Evolutionary conservation across 164 flowering plant species (phyloP), one percentile per base, ranked within the genome.

Genomic region (Annona squamosa): DNA sequence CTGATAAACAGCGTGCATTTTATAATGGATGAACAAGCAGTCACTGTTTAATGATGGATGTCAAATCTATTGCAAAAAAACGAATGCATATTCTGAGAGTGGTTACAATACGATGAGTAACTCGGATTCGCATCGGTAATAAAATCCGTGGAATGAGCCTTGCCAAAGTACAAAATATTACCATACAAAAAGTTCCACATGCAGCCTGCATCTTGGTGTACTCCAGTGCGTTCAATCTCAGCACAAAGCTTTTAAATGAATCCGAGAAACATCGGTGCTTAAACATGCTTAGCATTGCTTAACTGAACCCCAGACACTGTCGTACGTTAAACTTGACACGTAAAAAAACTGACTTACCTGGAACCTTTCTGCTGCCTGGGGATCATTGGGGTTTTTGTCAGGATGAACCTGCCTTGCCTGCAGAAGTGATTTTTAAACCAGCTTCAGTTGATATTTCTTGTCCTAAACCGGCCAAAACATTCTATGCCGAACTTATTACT

Each of bases 371-470:
- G 99, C 94, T 46, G 99, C 97, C 17, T 77, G 88, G 71, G 97
- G 99, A 71, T 92, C 98, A 77, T 88, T 77, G 26, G 87, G 94
- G 79, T 91, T 95, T 80, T 91, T 92, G 79, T 95, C 98, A 2
- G 98, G 99, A 83, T 95, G 99, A 74, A 90, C 95, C 79, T 90
- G 90, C 78, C 86, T 88, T 69, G 99, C 99, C 98, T 92, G 87
- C 9, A 79, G 65, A 71, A 80, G 65, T 12, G 72, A 26, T 52
- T 41, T 77, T 17, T 10, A 47, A 70, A 41, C 26, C 4, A 6
- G 61, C 44, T 3, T 48, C 63, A 19, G 63, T 52, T 56, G 46
- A 52, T 17, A 48, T 2, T 9, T 5, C 42, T 56, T 10, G 41
- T 26, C 4, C 26, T 70, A 19, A 46, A 10, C 4, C 9, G 41